Conservation (phyloP, 176 grass and related monocot species). For the Eleusine indica region DNA sequence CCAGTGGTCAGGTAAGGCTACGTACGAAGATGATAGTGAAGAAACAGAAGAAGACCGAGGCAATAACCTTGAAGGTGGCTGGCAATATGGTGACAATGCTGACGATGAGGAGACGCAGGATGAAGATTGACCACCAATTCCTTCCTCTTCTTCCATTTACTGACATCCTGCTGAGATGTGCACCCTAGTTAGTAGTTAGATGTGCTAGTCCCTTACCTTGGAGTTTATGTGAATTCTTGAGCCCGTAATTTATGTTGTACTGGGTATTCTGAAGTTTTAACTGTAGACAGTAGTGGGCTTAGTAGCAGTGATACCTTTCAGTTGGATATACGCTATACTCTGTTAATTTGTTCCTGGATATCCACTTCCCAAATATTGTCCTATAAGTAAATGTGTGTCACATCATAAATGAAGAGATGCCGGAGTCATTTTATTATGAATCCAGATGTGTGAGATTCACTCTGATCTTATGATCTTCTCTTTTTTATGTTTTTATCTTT, state of each 20-base stretch:
- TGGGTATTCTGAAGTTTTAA: background rate
- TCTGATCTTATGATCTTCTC: no score
- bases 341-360: background rate
- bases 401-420: no score
- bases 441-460: no score
- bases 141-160: background rate
- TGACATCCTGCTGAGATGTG: background rate
- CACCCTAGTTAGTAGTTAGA: slow-evolving; percentile 39
- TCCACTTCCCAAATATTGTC: background rate
- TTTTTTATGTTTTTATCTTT: no score
- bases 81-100: slow-evolving; percentile 57
- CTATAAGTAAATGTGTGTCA: no score
- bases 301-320: background rate
- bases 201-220: slow-evolving; percentile 5
- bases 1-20: slow-evolving; percentile 52
- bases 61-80: slow-evolving; percentile 53
- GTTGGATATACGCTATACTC: background rate
- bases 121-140: slow-evolving; percentile 55
- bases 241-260: background rate
- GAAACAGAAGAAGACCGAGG: slow-evolving; percentile 66
- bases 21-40: slow-evolving; percentile 72
- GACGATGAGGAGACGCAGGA: slow-evolving; percentile 81
- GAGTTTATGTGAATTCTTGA: background rate
- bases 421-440: no score
- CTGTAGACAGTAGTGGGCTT: background rate